Base-by-base conservation (phyloP, 2,329 filamentous ascomycete genomes). In the Reticulascus tulasneorum region DNA sequence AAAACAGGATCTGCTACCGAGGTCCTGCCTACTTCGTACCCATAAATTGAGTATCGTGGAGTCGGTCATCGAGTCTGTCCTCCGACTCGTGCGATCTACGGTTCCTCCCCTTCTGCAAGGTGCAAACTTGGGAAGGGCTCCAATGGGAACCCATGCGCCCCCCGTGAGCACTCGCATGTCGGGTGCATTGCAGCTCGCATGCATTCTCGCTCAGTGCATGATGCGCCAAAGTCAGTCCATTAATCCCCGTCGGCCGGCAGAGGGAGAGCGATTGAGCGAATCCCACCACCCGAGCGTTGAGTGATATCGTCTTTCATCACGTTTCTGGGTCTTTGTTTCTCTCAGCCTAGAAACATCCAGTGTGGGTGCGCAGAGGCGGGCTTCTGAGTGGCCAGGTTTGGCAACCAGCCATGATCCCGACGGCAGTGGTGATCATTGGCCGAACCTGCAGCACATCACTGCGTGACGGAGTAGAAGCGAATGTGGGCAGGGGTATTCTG, bases 391-490 rank as follows among this genome's bases (percentile, higher is more conserved):
- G n/a, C n/a, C n/a, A 42, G 37, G 37, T 31, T 29, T 40, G 37
- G 37, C 20, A 42, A 32, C 16, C 28, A 32, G 16, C 13, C 17
- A 7, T 37, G 32, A 42, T n/a, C n/a, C n/a, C n/a, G n/a, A n/a
- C n/a, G n/a, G n/a, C n/a, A n/a, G n/a, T n/a, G n/a, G n/a, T n/a
- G n/a, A n/a, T n/a, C n/a, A n/a, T 42, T 42, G 40, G 40, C 22
- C 31, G 9, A 25, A 18, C 17, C 21, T 33, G 32, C 37, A 40
- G 40, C 33, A 28, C 27, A 37, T 38, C 40, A 38, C 40, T 33
- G 35, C 28, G 40, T 43, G 36, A 45, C 37, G 42, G 42, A n/a
- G 39, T 35, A 45, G 33, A 29, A 35, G 33, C 33, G 40, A 42
- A 39, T 33, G 35, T 35, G 19, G 35, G 37, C 33, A 37, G 23